Base-by-base conservation (phyloP, 805 yeast species). In the Candida tibetensis region DNA sequence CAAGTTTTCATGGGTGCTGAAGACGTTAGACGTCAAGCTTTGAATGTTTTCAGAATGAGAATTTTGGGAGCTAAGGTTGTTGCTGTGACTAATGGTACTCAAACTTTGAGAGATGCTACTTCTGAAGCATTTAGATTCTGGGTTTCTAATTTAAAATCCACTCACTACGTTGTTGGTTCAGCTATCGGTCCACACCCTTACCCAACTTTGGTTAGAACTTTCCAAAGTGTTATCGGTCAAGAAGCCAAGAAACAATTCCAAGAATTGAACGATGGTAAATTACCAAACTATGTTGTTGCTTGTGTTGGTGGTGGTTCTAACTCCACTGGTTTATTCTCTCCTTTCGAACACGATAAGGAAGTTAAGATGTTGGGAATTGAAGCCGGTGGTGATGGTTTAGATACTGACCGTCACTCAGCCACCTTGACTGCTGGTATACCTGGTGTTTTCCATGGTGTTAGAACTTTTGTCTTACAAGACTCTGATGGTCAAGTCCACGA, bases 261-360 rank as follows among this genome's bases (percentile, higher is more conserved):
- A 48, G 79, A 76, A 48, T 68, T 83, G 51, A 88, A 86, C 62
- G 69, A 78, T 44, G 95, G 95, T 28, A 82, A 79, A 53, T 73
- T 93, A 47, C 99, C 99, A 33, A 86, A 93, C 55, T 88, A 90
- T 14, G 80, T 93, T 29, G 96, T 93, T 45, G 99, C 99, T 2
- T 93, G 99, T 74, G 99, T 93, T 35, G 99, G 99, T 55, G 99
- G 99, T 57, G 99, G 99, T 39, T 88, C 96, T 14, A 93, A 93
- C 74, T 83, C 96, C 36, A 80, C 95, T 22, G 99, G 99, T 62
- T 80, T 91, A 77, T 93, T 93, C 65, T 81, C 88, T 16, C 97
- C 98, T 38, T 93, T 93, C 58, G 95, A 88, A 59, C 71, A 86
- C 13, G 96, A 89, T 59, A 48, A 59, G 12, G 69, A 77, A 6